Evolutionary conservation across 257 asterid species (phyloP).

Genomic region (Solanum dulcamara): DNA sequence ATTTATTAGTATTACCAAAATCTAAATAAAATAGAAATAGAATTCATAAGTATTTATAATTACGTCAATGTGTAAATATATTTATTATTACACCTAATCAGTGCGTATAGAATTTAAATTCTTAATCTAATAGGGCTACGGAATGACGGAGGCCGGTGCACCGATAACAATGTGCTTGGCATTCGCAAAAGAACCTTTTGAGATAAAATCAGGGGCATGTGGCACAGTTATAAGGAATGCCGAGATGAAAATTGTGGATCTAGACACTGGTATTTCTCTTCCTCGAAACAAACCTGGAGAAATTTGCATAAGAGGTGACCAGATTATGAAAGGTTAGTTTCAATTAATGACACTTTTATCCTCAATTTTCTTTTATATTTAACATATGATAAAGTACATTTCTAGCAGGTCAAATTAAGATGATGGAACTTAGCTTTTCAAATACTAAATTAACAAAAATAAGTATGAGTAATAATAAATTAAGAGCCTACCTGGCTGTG

Average conservation of each 20-base stretch:
- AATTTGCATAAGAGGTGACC: conserved; percentile 79
- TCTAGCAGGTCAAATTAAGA: not conserved
- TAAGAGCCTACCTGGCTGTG: not conserved
- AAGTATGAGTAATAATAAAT: not conserved
- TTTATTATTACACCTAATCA: not conserved
- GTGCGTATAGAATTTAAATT: not conserved
- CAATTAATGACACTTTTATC: not conserved
- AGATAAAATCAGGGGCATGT: conserved; percentile 84
- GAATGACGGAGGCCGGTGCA: conserved; percentile 97
- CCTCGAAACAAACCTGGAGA: conserved; percentile 75
- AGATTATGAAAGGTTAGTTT: conserved; percentile 86
- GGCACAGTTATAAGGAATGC: conserved; percentile 87
- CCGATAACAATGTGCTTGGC: conserved; percentile 85
- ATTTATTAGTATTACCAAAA: not conserved
- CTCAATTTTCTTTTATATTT: not conserved
- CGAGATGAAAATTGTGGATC: conserved; percentile 77
- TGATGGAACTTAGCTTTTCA: not conserved
- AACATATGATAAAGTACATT: not conserved
- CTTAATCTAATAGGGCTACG: conserved; percentile 43
- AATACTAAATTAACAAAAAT: not conserved
- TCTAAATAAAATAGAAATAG: not conserved
- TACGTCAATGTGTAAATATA: not conserved
- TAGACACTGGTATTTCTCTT: conserved; percentile 39
- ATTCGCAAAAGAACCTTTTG: conserved; percentile 66
- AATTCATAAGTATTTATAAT: not conserved